phyloP scores from a whole-genome alignment of 495 filamentous ascomycete genomes.

The Trichocladium antarcticum region DNA sequence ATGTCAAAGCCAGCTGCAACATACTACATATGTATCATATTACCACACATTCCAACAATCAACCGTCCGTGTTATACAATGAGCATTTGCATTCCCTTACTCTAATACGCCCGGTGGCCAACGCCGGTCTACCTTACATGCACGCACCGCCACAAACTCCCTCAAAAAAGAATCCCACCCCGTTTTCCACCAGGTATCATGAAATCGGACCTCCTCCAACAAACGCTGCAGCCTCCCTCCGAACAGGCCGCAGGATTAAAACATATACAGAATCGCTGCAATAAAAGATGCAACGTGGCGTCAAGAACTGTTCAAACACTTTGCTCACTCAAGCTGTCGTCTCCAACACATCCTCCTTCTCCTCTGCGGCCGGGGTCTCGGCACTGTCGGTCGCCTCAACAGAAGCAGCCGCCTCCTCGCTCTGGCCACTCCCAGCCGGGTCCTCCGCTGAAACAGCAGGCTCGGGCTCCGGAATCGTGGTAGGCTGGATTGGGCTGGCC shows the following conservation, averaged over 20 bases:
- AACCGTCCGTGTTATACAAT: not conserved
- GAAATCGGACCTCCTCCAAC: constrained; percentile 5
- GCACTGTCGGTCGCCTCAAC: not conserved
- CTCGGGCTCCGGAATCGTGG: not conserved
- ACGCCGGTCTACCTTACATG: constrained; percentile 9
- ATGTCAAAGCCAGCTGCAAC: not conserved
- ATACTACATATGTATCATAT: constrained; percentile 7
- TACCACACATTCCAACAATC: not conserved
- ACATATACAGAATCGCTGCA: not conserved
- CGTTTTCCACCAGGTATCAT: constrained; percentile 14
- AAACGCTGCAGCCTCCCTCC: constrained; percentile 1
- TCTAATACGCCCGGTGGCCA: constrained; percentile 5
- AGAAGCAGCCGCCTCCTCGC: not conserved
- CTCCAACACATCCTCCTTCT: constrained; percentile 4
- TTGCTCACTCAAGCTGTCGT: not conserved
- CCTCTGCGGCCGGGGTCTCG: not conserved
- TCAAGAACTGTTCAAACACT: not conserved
- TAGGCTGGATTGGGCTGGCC: constrained; percentile 18
- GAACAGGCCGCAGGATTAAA: constrained; percentile 7
- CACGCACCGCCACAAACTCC: constrained; percentile 1
- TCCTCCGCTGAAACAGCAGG: not conserved
- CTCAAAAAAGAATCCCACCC: not conserved
- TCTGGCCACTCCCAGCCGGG: not conserved
- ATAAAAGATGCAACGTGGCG: constrained; percentile 1
- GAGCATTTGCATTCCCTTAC: constrained; percentile 1